These are phyloP conservation scores for Penicillium ucsense DNA, from an alignment of 495 filamentous ascomycete species.

Conservation along the genomic window DNA sequence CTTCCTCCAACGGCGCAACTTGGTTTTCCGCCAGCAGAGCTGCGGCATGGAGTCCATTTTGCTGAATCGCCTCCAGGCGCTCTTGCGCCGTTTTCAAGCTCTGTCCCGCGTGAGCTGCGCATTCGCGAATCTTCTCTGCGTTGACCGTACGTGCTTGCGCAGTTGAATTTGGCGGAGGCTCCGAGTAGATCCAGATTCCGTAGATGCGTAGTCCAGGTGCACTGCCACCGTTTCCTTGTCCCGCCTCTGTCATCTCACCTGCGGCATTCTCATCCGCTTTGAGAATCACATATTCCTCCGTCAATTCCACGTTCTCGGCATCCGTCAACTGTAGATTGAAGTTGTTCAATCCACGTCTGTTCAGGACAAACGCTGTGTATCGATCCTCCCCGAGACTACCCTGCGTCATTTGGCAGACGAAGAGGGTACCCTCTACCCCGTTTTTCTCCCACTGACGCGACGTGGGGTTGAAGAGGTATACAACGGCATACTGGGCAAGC, in stretches of 20 bases:
- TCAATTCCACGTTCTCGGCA: slow-evolving; percentile 47
- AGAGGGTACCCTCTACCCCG: slow-evolving; percentile 70
- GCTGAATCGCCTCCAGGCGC: slow-evolving; percentile 29
- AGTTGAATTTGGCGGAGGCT: slow-evolving; percentile 44
- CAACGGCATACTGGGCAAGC: slow-evolving; percentile 67
- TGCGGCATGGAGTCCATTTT: slow-evolving; percentile 28
- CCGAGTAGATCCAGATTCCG: slow-evolving; percentile 58
- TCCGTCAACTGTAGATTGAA: slow-evolving; percentile 43
- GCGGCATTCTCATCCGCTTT: slow-evolving; percentile 25
- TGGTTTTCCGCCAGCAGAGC: slow-evolving; percentile 22
- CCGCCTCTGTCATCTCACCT: slow-evolving; percentile 4
- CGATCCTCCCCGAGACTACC: slow-evolving; percentile 36
- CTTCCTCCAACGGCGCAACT: slow-evolving; percentile 21
- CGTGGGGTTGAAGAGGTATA: slow-evolving; percentile 62
- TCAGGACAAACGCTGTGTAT: slow-evolving; percentile 52
- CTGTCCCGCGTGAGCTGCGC: slow-evolving; percentile 40
- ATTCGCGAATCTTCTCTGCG: slow-evolving; percentile 44
- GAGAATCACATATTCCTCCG: slow-evolving; percentile 52
- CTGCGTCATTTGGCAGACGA: slow-evolving; percentile 57
- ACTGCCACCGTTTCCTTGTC: slow-evolving; percentile 3
- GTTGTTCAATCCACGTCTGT: slow-evolving; percentile 50
- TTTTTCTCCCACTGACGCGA: slow-evolving; percentile 65
- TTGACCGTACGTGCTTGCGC: slow-evolving; percentile 40
- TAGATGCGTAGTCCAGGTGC: slow-evolving; percentile 30
- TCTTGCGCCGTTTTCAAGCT: slow-evolving; percentile 36